Base-by-base conservation (phyloP, 2,329 filamentous ascomycete genomes). In the Colletotrichum liriopes region DNA sequence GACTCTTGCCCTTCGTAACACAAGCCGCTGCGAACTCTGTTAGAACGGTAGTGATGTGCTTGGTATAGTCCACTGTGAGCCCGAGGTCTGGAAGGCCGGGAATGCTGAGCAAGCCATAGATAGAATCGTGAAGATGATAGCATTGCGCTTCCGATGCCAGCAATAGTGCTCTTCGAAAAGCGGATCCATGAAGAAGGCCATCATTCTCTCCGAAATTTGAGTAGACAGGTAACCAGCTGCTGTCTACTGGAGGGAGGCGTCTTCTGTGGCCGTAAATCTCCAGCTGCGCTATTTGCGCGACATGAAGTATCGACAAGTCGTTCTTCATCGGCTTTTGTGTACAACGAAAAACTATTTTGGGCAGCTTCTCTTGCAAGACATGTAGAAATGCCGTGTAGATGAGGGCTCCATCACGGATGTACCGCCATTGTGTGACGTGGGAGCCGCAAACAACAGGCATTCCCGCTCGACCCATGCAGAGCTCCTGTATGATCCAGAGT, bases 401-500 rank as follows among this genome's bases (percentile, higher is more conserved):
- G 16, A 66, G 35, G 11, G 54, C 64, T 5, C 52, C 64, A 29
- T 66, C 64, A 12, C 64, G 64, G 23, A 66, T 52, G 52, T 66
- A 66, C 16, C 64, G 64, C 65, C 56, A 67, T 39, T 61, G 65
- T 12, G 65, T 61, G 29, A 61, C 55, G 29, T 23, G 29, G n/a
- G 26, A 32, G 20, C 65, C 65, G 35, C 65, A 68, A 23, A 68
- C 23, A 23, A 68, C 26, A 7, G 65, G 65, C 56, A 54, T 54
- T 5, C 56, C 58, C 35, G 32, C 32, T 5, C 49, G 47, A 29
- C 43, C 65, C 56, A 61, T 61, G 49, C 54, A 58, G 5, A 68
- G 58, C 23, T 68, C 65, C 51, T 68, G 65, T 26, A 68, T 63
- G 51, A 68, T 63, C 65, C 65, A 68, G 8, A 68, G 65, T 7